phyloP scores from a whole-genome alignment of 179 eudicot genomes.

The Heliamphora ciliata region DNA sequence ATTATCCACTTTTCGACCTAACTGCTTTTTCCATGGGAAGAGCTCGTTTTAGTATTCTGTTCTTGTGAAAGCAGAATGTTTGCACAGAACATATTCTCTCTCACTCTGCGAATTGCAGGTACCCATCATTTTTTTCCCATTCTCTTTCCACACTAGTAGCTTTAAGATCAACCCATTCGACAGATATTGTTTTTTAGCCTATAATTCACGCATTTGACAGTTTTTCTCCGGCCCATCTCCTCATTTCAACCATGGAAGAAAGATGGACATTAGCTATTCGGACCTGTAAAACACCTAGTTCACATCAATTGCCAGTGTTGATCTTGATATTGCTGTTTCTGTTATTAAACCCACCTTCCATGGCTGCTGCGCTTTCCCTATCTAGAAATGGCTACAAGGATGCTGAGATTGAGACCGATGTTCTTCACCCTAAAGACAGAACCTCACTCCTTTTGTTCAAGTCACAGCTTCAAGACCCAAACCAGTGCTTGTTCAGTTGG shows the following conservation, averaged over 20 bases:
- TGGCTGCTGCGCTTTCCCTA: slow-evolving; percentile 15
- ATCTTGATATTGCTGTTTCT: slow-evolving; percentile 15
- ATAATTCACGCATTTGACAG: not conserved
- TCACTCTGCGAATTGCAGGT: not conserved
- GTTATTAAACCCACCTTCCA: slow-evolving; percentile 28
- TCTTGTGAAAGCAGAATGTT: too few relatives aligned
- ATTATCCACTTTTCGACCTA: too few relatives aligned
- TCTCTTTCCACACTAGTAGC: not conserved
- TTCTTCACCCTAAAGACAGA: slow-evolving; percentile 50
- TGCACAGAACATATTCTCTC: not conserved
- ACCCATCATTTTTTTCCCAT: not conserved
- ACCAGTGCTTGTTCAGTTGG: slow-evolving; percentile 46
- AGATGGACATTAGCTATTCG: slow-evolving; percentile 26
- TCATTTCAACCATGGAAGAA: slow-evolving; percentile 30
- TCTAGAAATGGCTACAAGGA: not conserved
- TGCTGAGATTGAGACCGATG: not conserved
- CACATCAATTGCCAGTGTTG: slow-evolving; percentile 23
- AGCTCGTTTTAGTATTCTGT: too few relatives aligned
- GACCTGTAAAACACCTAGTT: slow-evolving; percentile 19
- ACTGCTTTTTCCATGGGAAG: too few relatives aligned
- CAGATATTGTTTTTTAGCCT: too few relatives aligned
- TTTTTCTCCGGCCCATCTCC: not conserved
- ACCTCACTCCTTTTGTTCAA: slow-evolving; percentile 48
- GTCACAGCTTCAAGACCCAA: slow-evolving; percentile 42
- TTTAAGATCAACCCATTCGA: not conserved